A percentile compares a stretch with the other conserved stretches of the same genome.
These are phyloP conservation scores for Pythium folliculosum DNA, from an alignment of 352 stramenopile genomes.

Conservation along the genomic window DNA sequence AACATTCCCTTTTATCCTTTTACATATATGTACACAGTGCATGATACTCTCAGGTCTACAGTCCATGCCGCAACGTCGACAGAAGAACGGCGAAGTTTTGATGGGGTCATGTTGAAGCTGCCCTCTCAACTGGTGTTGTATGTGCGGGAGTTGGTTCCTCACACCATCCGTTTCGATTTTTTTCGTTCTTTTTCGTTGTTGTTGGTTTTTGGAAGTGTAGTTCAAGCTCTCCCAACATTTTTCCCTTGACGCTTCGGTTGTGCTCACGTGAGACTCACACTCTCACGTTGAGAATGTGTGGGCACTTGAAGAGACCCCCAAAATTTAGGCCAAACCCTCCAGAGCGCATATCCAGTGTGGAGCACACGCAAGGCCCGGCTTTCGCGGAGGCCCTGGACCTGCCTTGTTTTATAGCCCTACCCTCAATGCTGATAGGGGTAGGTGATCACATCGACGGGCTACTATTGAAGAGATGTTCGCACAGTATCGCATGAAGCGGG, in stretches of 20 bases:
- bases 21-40: too few species aligned
- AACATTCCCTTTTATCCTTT: too few species aligned
- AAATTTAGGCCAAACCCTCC: conserved; percentile 6
- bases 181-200: background rate
- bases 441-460: background rate
- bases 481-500: background rate
- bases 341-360: conserved; percentile 2
- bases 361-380: background rate
- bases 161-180: background rate
- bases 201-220: background rate
- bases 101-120: conserved; percentile 8
- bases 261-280: too few species aligned
- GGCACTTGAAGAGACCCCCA: background rate
- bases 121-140: background rate
- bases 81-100: conserved; percentile 2
- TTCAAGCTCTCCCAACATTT: background rate
- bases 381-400: background rate
- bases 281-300: too few species aligned
- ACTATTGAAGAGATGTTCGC: background rate
- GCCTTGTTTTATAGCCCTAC: background rate
- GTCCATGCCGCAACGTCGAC: too few species aligned
- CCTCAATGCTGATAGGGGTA: background rate
- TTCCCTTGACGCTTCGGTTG: background rate
- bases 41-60: too few species aligned
- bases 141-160: background rate